Evolutionary conservation across 108 stramenopile genomes (phyloP), one percentile per base, ranked within the genome.

Genomic region (Discostella pseudostelligera): DNA sequence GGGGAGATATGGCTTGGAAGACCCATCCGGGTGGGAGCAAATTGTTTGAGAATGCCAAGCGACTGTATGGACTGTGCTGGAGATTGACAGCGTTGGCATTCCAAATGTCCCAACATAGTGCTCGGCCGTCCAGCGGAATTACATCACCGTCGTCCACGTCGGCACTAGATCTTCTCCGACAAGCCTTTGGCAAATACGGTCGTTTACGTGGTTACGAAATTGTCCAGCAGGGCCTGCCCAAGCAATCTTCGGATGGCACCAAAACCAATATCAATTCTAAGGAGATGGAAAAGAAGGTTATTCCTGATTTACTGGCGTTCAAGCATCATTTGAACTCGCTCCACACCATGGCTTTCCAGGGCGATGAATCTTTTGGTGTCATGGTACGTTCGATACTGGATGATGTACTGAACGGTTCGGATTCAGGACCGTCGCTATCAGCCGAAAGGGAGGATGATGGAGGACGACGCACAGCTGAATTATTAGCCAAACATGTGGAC

Each of bases 401-500:
- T 44, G 83, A 83, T 60, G 90, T 93, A 6, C 48, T 93, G 45
- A 96, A 97, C 62, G 71, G 67, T 19, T 39, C 66, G 42, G 43
- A 58, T 4, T 36, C 43, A 9, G 71, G 67, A 16, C 17, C 66
- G 32, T 54, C 72, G 8, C 26, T 57, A 13, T 21, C 69, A n/a
- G 24, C 32, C 19, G 69, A 69, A 9, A 26, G 24, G 17, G 55
- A 67, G 47, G 63, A 50, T 6, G 75, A 81, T 37, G 79, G 78
- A 35, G 83, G 81, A 68, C 80, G 71, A 26, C 56, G 78, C 16
- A 77, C 89, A 29, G 95, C 97, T 29, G 97, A 96, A 65, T 76
- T 87, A 20, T 54, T 98, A 49, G 97, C 97, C 20, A 96, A 96
- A 79, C 84, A 85, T 65, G 81, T 93, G 11, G 92, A 93, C 74